Evolutionary conservation across 176 grass and related monocot genomes (phyloP), one percentile per base, ranked within the genome.

Genomic region (Coix lacrymajobi): DNA sequence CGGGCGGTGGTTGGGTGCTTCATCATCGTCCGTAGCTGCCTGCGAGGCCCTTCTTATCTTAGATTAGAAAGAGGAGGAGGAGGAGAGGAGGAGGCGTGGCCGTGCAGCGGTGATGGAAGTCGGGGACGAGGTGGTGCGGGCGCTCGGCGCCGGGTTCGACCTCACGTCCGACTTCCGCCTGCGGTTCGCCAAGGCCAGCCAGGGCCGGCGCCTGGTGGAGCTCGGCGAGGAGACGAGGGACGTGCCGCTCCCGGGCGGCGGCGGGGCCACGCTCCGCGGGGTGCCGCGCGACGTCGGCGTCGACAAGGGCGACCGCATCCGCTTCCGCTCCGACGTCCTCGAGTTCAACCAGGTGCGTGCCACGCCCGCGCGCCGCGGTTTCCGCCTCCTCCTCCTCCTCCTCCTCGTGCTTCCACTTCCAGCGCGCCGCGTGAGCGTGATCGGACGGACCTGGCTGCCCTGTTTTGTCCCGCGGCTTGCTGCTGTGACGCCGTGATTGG

Each of bases 291-390:
- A 92, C 75, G 90, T 98, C 80, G 96, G 89, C 56, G 92, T 88
- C 56, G 96, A 98, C 80, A 98, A 98, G 87, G 96, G 96, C 10
- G 96, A 98, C 69, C 89, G 91, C 66, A 88, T 93, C 67, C 90
- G 93, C 62, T 98, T 92, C 87, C 96, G 88, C 76, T 98, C 96
- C 62, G 96, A 95, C 76, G 89, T 98, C 11, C 87, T 95, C 79
- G 96, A 98, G 86, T 98, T 98, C 65, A 98, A 98, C 85, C 85
- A 96, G 91, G 96, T 98, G 61, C 41, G 13, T 26, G 0, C 4
- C 16, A 5, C 71, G 0, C 28, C 3, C 5, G 5, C 69, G 1
- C 41, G 30, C 2, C 20, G 2, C 39, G 7, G 8, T 11, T n/a
- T n/a, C n/a, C n/a, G n/a, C n/a, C 7, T 57, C 31, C 20, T 33